phyloP scores from a whole-genome alignment of 75 land plant genomes.

The Cryptomeria japonica region DNA sequence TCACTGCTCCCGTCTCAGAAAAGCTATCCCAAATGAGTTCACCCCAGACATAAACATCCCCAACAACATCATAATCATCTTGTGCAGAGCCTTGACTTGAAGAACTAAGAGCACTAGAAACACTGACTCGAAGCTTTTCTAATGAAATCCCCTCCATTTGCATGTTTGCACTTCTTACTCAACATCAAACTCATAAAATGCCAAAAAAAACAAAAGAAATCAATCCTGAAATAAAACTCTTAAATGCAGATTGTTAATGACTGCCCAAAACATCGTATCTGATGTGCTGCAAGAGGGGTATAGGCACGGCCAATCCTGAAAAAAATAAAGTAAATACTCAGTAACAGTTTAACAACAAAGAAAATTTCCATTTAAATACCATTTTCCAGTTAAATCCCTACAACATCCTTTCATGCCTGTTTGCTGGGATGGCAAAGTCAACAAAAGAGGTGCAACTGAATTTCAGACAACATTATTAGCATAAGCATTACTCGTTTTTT shows the following conservation, averaged over 20 bases:
- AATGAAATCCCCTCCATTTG: conserved; percentile 13
- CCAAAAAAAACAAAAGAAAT: background rate
- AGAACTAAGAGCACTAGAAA: conserved; percentile 35
- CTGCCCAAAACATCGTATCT: background rate
- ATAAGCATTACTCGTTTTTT: background rate
- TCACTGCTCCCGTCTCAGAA: conserved; percentile 11
- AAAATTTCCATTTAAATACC: background rate
- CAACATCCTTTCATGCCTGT: background rate
- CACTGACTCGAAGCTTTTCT: conserved; percentile 23
- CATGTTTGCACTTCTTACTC: conserved; percentile 12
- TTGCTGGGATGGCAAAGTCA: background rate
- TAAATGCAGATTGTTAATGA: background rate
- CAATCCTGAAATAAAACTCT: background rate
- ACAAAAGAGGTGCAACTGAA: conserved; percentile 1
- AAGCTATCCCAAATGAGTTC: conserved; percentile 26
- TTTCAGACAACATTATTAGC: background rate
- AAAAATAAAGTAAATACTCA: background rate
- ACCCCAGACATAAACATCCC: conserved; percentile 32
- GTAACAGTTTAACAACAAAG: background rate
- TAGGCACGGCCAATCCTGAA: background rate
- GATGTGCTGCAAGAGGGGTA: background rate
- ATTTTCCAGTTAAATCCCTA: background rate
- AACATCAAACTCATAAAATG: conserved; percentile 6
- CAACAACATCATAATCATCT: conserved; percentile 27
- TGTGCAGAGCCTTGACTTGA: conserved; percentile 37